phyloP scores from a whole-genome alignment of 306 rosid species.

The Hippophae rhamnoides region DNA sequence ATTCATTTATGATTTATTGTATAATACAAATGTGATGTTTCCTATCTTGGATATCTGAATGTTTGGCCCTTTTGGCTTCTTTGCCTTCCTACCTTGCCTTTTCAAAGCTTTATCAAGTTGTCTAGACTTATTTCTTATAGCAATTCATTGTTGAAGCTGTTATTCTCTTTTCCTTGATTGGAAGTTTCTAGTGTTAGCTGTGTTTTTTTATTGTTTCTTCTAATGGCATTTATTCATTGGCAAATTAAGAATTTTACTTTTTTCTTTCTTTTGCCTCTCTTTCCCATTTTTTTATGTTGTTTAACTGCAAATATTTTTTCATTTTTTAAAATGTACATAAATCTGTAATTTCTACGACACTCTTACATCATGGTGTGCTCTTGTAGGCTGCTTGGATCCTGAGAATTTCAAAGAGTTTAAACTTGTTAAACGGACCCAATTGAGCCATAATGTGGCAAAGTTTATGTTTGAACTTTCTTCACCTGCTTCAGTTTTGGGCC shows the following conservation, averaged over 20 bases:
- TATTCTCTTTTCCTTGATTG: neutral
- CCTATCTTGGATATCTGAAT: neutral
- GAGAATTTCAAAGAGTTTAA: slow-evolving; percentile 65
- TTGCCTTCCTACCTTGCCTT: neutral
- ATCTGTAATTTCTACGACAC: neutral
- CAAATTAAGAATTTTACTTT: too few species aligned
- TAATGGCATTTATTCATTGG: neutral
- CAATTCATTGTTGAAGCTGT: neutral
- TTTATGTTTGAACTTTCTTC: slow-evolving; percentile 72
- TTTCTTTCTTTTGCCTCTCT: too few species aligned
- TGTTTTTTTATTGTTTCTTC: neutral
- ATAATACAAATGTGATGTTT: too few species aligned
- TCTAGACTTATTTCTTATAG: neutral
- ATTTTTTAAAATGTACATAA: too few species aligned
- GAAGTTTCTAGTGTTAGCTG: neutral
- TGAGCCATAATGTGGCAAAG: slow-evolving; percentile 97
- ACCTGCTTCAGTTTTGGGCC: slow-evolving; percentile 81
- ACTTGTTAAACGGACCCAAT: slow-evolving; percentile 62
- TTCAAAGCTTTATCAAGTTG: neutral
- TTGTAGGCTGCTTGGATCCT: slow-evolving; percentile 63
- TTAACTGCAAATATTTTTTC: too few species aligned
- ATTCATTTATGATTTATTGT: too few species aligned
- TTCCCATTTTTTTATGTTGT: too few species aligned
- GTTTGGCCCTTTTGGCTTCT: neutral
- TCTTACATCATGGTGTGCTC: slow-evolving; percentile 14